Conservation (phyloP, 1,284 basidiomycete species). For the Psilocybe mexicana region DNA sequence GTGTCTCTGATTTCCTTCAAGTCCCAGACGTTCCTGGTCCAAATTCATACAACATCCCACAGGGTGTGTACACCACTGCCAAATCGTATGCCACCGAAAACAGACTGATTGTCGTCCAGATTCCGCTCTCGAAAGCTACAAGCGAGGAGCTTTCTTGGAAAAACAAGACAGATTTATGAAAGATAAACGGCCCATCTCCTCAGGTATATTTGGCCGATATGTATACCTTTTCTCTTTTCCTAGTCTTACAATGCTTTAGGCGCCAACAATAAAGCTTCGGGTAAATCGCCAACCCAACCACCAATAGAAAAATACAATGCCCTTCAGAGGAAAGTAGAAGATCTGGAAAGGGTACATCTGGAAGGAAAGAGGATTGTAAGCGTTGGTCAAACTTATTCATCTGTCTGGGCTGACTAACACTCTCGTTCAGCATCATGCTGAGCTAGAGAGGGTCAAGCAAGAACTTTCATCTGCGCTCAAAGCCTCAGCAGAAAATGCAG, state of each 20-base stretch:
- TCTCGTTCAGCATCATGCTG: conserved; percentile 50
- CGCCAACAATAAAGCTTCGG: conserved; percentile 2
- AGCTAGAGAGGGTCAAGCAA: conserved; percentile 57
- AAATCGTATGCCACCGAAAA: neutral
- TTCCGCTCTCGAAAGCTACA: conserved; percentile 49
- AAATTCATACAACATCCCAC: conserved; percentile 35
- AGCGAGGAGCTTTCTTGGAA: conserved; percentile 56
- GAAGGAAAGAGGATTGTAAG: conserved; percentile 69
- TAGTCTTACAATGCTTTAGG: neutral
- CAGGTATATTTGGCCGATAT: conserved; percentile 34
- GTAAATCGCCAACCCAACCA: conserved; percentile 17
- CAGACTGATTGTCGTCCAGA: conserved; percentile 27
- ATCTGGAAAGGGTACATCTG: conserved; percentile 61
- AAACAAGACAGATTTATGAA: conserved; percentile 51
- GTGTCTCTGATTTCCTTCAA: conserved; percentile 10
- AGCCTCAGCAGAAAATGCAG: conserved; percentile 49
- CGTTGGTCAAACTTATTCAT: conserved; percentile 9
- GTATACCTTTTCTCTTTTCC: neutral
- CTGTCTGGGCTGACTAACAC: neutral
- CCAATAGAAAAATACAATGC: conserved; percentile 47
- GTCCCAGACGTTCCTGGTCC: conserved; percentile 42
- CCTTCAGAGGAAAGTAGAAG: conserved; percentile 66
- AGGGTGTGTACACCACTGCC: conserved; percentile 5
- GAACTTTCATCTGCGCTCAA: conserved; percentile 55
- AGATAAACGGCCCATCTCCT: conserved; percentile 40